Evolutionary conservation across 305 asterid species (phyloP), one percentile per base, ranked within the genome.

Genomic region (Plantago coronopus): DNA sequence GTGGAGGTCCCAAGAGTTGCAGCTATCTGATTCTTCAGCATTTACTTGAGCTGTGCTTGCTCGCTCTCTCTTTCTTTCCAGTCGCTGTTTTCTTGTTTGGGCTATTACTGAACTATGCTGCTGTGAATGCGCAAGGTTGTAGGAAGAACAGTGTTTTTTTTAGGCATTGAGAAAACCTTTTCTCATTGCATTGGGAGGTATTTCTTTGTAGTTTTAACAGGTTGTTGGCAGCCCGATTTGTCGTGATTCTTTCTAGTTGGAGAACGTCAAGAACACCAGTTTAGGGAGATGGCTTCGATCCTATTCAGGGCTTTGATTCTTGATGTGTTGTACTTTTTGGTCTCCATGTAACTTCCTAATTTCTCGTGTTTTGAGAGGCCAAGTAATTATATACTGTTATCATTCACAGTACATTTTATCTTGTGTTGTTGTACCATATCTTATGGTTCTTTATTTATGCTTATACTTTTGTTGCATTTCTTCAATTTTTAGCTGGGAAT

Each of bases 1-100:
- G 85, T 87, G 25, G 91, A 81, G 54, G 83, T 79, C 43, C 85
- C 79, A 3, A 68, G 63, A 58, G 70, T 76, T 15, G 63, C 79
- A 8, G 12, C 77, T 13, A 59, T 75, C 17, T 66, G 47, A 58
- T 59, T 34, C 25, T 47, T 18, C 3, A 19, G 47, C 13, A 19
- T 48, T 16, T 45, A 4, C 51, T 3, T 20, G 45, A 65, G 6
- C 42, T 8, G 56, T 37, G 60, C 34, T 46, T 61, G 50, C 20
- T 59, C 61, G 45, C 54, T 61, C 43, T 54, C 23, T 18, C 34
- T 50, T 29, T 21, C 16, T 44, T 51, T 47, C 45, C 43, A 61
- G 48, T 18, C 43, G 19, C 31, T 29, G 48, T 53, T 61, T 54
- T 12, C 25, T 61, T 66, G 43, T 62, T 65, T 9, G 29, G 38